Percentiles rank a stretch among this genome's conserved stretches.
Evolutionary conservation across 805 yeast genomes (phyloP).

Genomic region (Lipomyces spencermartinsiae): DNA sequence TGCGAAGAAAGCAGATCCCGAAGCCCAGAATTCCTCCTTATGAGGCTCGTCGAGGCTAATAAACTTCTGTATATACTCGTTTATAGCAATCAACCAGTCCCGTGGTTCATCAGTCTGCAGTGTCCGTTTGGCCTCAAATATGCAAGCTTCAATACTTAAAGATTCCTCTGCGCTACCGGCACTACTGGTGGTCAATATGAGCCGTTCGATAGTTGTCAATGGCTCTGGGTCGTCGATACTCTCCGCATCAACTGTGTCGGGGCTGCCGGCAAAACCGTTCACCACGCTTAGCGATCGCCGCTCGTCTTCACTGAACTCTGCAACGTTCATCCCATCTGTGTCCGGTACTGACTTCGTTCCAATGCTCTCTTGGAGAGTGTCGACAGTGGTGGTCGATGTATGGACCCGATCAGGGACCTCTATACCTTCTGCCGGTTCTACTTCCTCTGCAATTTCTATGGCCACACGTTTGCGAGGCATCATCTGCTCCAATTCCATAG

Average conservation of each 20-base stretch:
- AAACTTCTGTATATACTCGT: slow-evolving; percentile 12
- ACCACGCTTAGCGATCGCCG: neutral
- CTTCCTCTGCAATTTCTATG: slow-evolving; percentile 5
- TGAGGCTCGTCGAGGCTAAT: neutral
- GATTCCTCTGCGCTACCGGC: neutral
- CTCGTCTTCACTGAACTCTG: neutral
- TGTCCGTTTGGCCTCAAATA: slow-evolving; percentile 17
- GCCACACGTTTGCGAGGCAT: slow-evolving; percentile 31
- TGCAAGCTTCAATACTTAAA: slow-evolving; percentile 11
- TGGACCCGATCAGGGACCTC: neutral
- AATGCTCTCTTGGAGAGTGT: neutral
- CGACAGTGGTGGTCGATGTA: neutral
- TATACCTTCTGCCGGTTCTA: neutral
- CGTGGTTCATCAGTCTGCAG: slow-evolving; percentile 17
- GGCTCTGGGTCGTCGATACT: neutral
- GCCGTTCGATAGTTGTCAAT: slow-evolving; percentile 1
- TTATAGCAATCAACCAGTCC: slow-evolving; percentile 6
- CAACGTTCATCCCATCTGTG: neutral
- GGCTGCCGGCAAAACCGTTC: neutral
- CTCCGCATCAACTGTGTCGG: neutral
- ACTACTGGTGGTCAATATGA: neutral
- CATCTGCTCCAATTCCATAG: slow-evolving; percentile 32
- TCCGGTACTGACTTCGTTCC: neutral
- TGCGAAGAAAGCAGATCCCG: neutral
- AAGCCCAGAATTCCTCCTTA: neutral